Evolutionary conservation across 805 yeast genomes (phyloP), one percentile per base, ranked within the genome.

Genomic region (Candida verbasci): DNA sequence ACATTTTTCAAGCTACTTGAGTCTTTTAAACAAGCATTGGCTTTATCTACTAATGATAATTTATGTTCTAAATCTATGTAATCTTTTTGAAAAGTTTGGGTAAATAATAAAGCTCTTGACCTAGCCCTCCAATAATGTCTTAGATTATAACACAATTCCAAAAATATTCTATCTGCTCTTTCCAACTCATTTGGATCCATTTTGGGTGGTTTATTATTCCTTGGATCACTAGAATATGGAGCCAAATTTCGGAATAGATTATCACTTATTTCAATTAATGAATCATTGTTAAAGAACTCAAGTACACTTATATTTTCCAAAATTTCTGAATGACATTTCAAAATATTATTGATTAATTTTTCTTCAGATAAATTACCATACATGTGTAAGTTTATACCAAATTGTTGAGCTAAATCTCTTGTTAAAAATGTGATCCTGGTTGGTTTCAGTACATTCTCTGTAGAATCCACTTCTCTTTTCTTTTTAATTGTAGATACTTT

Each of bases 91-190:
- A 74, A 87, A 1, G 80, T 72, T 31, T 83, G 76, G 8, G 80
- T 70, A 10, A 89, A 72, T 34, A 78, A 67, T 37, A 93, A 58
- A 0, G 96, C 95, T 43, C 96, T 68, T 62, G 91, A 83, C 55
- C 99, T 76, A 1, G 96, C 78, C 43, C 80, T 76, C 99, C 99
- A 94, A 56, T 93, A 93, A 44, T 79, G 80, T 45, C 84, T 84
- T 49, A 93, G 62, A 48, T 93, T 87, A 56, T 80, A 86, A 50
- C 88, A 81, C 37, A 89, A 68, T 50, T 85, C 95, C 45, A 94
- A 62, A 52, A 78, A 93, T 5, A 93, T 63, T 49, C 88, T 76
- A 55, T 93, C 99, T 0, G 95, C 84, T 41, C 97, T 70, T 26
- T 89, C 89, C 40, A 93, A 70, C 35, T 85, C 93, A 22, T 62